Base-by-base conservation (phyloP, 139 green algal genomes). In the Penium margaritaceum region DNA sequence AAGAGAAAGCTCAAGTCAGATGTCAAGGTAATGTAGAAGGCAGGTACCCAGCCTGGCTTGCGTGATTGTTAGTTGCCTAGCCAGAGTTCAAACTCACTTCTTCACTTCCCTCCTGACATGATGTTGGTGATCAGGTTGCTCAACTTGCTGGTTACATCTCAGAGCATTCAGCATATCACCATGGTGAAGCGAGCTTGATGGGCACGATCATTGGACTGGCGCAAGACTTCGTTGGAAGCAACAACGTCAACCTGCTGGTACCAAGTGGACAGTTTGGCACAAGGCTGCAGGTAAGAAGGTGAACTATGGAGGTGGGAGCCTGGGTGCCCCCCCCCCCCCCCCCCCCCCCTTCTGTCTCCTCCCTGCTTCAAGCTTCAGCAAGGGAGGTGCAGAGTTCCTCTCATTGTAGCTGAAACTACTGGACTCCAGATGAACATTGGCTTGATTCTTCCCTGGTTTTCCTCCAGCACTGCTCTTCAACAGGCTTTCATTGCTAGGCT, bases 141-240 rank as follows among this genome's bases (percentile, higher is more conserved):
- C 92, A 98, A 82, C 86, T 99, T 61, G 83, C 88, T 15, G 95
- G 91, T 19, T 97, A 97, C 77, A 93, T 99, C 30, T 88, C 89
- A 1, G 92, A 98, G 83, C 89, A 98, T 78, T 90, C 89, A 6
- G 95, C 93, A n/a, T 99, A 99, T 85, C 95, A 99, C 81, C 95
- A 99, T 80, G 95, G 94, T 64, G 95, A 99, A 83, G 66, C 84
- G 5, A 91, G 80, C 65, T 77, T 99, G 74, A 70, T 83, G 41
- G 72, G 62, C 53, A 95, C 94, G 64, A 97, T 97, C 70, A 79
- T 96, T 21, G 86, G 88, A 63, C 75, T 97, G 36, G 92, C 92
- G 19, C 81, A 99, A 83, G 86, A 97, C 83, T 98, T 95, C 79
- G 89, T 97, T 57, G 95, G 95, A 53, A 89, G 75, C 84, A 98